Conservation (phyloP, 2,329 filamentous ascomycete species). For the Teratosphaeriaceae sp. region DNA sequence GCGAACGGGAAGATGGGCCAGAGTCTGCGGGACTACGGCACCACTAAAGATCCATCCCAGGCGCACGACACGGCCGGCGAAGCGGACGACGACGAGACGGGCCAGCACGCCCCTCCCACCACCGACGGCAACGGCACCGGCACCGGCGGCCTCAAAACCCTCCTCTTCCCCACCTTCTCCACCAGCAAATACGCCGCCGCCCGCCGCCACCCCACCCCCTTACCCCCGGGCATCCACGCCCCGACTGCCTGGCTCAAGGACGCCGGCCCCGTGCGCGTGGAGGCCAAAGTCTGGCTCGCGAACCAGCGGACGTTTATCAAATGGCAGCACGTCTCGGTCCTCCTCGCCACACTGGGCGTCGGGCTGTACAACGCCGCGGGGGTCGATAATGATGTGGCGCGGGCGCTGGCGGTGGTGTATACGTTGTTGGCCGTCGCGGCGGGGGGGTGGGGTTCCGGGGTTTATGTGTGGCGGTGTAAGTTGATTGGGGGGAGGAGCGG, state of each 20-base stretch:
- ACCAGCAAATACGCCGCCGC: constrained; percentile 65
- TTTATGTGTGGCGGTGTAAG: constrained; percentile 66
- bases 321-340: constrained; percentile 91
- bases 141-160: constrained; percentile 56
- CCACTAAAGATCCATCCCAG: constrained; percentile 20
- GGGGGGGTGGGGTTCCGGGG: constrained; percentile 78
- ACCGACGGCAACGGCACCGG: constrained; percentile 5
- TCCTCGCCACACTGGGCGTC: constrained; percentile 77
- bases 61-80: constrained; percentile 36
- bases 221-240: constrained; percentile 84
- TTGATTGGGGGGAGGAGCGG: constrained; percentile 84
- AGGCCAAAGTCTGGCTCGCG: constrained; percentile 97
- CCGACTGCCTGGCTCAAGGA: constrained; percentile 92
- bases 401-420: constrained; percentile 75
- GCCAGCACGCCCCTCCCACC: constrained; percentile 38
- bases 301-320: constrained; percentile 98
- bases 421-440: constrained; percentile 76
- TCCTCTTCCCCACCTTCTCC: constrained; percentile 79
- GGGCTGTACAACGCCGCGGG: constrained; percentile 86
- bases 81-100: constrained; percentile 45
- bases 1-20: not conserved
- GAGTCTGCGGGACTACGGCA: constrained; percentile 6
- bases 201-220: constrained; percentile 39
- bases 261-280: constrained; percentile 80
- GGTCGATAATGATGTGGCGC: constrained; percentile 63